Evolutionary conservation across 257 asterid genomes (phyloP).

Genomic region (Linaria vulgaris): DNA sequence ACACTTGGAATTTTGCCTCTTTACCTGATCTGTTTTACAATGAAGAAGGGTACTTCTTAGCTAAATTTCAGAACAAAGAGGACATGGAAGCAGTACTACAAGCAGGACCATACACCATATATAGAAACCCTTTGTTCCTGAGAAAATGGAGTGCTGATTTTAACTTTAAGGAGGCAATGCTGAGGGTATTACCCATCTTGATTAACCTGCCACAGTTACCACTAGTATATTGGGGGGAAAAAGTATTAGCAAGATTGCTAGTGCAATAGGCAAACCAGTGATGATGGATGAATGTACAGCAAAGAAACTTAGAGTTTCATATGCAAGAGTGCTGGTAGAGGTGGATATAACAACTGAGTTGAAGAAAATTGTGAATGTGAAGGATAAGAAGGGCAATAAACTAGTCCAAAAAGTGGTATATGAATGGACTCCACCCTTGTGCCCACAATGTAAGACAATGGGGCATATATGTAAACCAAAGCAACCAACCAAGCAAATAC

Average conservation of each 20-base stretch:
- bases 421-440: background rate
- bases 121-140: background rate
- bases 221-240: background rate
- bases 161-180: background rate
- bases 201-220: background rate
- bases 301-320: too few species aligned
- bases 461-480: background rate
- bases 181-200: background rate
- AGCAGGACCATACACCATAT: background rate
- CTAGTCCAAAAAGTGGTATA: background rate
- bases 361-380: background rate
- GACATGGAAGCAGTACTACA: background rate
- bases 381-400: background rate
- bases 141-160: background rate
- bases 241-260: too few species aligned
- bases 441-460: background rate
- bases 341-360: too few species aligned
- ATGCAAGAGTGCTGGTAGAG: too few species aligned
- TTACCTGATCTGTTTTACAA: background rate
- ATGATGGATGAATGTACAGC: too few species aligned
- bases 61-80: background rate
- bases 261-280: too few species aligned
- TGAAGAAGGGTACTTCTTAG: background rate
- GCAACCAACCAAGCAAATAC: too few species aligned
- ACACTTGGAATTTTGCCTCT: background rate